Conservation (phyloP, 164 flowering plant species). For the Cinnamomum chago region DNA sequence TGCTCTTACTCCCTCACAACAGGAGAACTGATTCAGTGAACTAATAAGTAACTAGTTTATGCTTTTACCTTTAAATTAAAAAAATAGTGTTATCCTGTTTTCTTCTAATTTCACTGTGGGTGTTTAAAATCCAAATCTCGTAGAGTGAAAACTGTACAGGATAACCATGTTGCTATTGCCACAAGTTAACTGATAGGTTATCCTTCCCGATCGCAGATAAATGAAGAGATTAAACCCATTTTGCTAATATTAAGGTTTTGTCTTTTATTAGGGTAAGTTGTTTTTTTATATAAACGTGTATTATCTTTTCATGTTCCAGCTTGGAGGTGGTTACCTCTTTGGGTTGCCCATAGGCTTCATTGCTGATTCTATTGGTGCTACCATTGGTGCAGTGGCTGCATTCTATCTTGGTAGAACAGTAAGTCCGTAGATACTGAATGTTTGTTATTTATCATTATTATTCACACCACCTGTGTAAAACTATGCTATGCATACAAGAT, state of each 20-base stretch:
- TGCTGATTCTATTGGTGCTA: slow-evolving; percentile 95
- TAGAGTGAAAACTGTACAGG: background rate
- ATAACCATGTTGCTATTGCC: background rate
- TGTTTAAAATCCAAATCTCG: background rate
- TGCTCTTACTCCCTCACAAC: background rate
- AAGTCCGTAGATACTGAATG: slow-evolving; percentile 20
- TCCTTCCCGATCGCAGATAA: background rate
- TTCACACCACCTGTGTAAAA: no score
- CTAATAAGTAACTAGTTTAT: background rate
- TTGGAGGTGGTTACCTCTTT: slow-evolving; percentile 96
- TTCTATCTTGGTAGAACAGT: slow-evolving; percentile 91
- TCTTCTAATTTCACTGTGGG: background rate
- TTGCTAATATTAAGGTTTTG: no score
- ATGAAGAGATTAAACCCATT: background rate
- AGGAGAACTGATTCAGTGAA: background rate
- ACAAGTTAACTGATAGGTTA: background rate
- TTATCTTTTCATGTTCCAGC: slow-evolving; percentile 34
- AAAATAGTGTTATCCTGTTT: background rate
- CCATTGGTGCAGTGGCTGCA: slow-evolving; percentile 87
- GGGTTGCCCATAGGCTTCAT: slow-evolving; percentile 89
- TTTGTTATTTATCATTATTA: background rate
- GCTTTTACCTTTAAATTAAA: no score
- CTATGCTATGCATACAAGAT: no score
- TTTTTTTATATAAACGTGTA: background rate
- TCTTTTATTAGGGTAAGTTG: background rate